phyloP scores from a whole-genome alignment of 2,329 filamentous ascomycete species.

The Parasarocladium wereldwijsianum region DNA sequence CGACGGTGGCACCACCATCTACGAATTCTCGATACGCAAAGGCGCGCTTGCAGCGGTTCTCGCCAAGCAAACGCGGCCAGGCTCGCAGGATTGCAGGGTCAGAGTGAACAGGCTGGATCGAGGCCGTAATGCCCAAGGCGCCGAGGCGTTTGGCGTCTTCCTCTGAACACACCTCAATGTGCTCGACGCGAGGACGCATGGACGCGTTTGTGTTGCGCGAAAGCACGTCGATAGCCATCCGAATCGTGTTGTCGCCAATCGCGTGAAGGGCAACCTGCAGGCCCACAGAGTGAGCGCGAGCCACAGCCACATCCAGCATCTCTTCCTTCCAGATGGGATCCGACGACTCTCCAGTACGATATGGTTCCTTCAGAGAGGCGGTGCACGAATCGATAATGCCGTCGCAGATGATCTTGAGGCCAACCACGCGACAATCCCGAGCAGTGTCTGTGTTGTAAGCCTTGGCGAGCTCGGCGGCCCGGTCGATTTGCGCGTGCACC shows the following conservation, averaged over 20 bases:
- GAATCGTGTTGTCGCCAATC: slow-evolving; percentile 46
- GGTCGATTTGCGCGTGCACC: slow-evolving; percentile 31
- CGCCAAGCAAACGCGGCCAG: slow-evolving; percentile 43
- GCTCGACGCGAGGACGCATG: slow-evolving; percentile 47
- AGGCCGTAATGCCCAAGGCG: slow-evolving; percentile 42
- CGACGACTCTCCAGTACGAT: slow-evolving; percentile 30
- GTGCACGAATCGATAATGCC: slow-evolving; percentile 53
- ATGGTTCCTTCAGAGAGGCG: slow-evolving; percentile 43
- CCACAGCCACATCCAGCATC: slow-evolving; percentile 37
- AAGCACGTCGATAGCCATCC: slow-evolving; percentile 41
- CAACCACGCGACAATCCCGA: slow-evolving; percentile 33
- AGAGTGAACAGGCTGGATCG: slow-evolving; percentile 41
- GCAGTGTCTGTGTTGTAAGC: slow-evolving; percentile 19
- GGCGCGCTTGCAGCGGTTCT: slow-evolving; percentile 36
- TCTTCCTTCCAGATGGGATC: slow-evolving; percentile 39
- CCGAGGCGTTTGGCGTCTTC: slow-evolving; percentile 42
- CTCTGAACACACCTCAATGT: slow-evolving; percentile 42
- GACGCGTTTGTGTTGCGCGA: slow-evolving; percentile 24
- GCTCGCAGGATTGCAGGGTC: slow-evolving; percentile 46
- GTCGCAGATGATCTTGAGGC: slow-evolving; percentile 51
- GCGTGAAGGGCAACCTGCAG: slow-evolving; percentile 51
- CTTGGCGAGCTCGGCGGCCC: slow-evolving; percentile 28
- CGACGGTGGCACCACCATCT: slow-evolving; percentile 36
- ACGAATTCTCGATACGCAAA: slow-evolving; percentile 50
- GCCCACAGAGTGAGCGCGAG: slow-evolving; percentile 33